A percentile compares a stretch with the other conserved stretches of the same genome.
Evolutionary conservation across 768 basidiomycete species (phyloP).

Genomic region (Lactarius psammicola): DNA sequence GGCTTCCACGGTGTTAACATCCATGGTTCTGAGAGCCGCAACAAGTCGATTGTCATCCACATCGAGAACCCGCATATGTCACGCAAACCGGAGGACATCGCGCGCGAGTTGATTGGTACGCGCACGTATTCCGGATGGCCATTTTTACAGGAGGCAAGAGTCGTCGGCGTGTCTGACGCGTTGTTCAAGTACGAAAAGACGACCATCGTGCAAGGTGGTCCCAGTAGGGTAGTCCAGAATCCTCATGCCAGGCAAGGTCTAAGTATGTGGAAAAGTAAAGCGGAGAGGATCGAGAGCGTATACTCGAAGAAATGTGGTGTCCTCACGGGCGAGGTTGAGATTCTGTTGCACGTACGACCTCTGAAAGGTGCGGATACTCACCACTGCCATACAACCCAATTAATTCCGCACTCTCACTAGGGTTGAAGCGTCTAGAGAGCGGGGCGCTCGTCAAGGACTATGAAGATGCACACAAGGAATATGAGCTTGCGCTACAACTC

Average conservation of each 20-base stretch:
- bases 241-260: constrained; percentile 71
- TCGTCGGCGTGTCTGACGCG: constrained; percentile 83
- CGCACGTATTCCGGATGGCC: constrained; percentile 88
- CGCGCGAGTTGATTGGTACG: constrained; percentile 69
- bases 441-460: constrained; percentile 97
- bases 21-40: constrained; percentile 84
- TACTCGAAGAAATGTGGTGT: constrained; percentile 92
- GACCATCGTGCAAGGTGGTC: constrained; percentile 47
- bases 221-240: constrained; percentile 59
- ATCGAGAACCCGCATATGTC: constrained; percentile 73
- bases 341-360: constrained; percentile 85
- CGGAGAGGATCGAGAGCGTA: constrained; percentile 74
- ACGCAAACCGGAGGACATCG: constrained; percentile 69
- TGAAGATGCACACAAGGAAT: constrained; percentile 76
- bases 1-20: constrained; percentile 91
- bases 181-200: constrained; percentile 83
- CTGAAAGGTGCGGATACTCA: constrained; percentile 65
- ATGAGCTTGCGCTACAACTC: constrained; percentile 86
- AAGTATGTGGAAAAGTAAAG: constrained; percentile 75
- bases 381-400: neutral
- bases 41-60: constrained; percentile 91
- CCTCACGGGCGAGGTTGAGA: constrained; percentile 74
- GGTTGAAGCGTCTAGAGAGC: constrained; percentile 83
- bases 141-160: constrained; percentile 88
- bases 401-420: constrained; percentile 40